A percentile compares a stretch with the other conserved stretches of the same genome.
These are phyloP conservation scores for Elaeis oleifera DNA, from an alignment of 202 grass and related monocot genomes.

Conservation along the genomic window DNA sequence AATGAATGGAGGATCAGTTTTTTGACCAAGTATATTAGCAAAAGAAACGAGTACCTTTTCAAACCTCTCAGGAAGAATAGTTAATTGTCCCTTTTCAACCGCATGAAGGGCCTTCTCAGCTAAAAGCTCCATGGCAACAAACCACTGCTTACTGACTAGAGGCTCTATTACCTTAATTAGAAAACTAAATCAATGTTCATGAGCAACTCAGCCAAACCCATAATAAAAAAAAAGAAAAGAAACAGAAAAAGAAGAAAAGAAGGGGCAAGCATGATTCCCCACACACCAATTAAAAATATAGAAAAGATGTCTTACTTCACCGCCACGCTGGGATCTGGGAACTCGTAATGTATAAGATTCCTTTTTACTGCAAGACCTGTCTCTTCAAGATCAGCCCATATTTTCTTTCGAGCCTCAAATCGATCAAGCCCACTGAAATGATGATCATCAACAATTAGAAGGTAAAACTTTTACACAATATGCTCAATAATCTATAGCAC, in stretches of 20 bases:
- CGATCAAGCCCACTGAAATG: constrained; percentile 79
- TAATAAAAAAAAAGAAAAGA: constrained; percentile 17
- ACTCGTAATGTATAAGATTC: constrained; percentile 85
- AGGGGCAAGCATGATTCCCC: too few relatives aligned
- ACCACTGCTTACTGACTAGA: constrained; percentile 98
- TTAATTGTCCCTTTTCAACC: constrained; percentile 72
- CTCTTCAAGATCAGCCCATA: constrained; percentile 95
- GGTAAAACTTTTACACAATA: constrained; percentile 12
- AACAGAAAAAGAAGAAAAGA: neutral
- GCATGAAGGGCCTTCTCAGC: constrained; percentile 85
- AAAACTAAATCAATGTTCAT: constrained; percentile 28
- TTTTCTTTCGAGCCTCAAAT: constrained; percentile 84
- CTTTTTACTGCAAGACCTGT: constrained; percentile 82
- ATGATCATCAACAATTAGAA: constrained; percentile 11
- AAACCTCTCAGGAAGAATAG: constrained; percentile 96
- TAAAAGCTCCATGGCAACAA: constrained; percentile 95
- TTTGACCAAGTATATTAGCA: too few relatives aligned
- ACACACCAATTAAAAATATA: constrained; percentile 19
- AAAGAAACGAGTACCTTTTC: constrained; percentile 56
- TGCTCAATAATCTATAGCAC: too few relatives aligned
- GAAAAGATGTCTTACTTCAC: constrained; percentile 65
- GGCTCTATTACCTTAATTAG: constrained; percentile 74
- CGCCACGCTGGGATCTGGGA: constrained; percentile 92
- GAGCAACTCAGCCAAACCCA: neutral
- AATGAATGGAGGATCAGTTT: too few relatives aligned